phyloP scores from a whole-genome alignment of 352 stramenopile species.

The Peronospora farinosa region DNA sequence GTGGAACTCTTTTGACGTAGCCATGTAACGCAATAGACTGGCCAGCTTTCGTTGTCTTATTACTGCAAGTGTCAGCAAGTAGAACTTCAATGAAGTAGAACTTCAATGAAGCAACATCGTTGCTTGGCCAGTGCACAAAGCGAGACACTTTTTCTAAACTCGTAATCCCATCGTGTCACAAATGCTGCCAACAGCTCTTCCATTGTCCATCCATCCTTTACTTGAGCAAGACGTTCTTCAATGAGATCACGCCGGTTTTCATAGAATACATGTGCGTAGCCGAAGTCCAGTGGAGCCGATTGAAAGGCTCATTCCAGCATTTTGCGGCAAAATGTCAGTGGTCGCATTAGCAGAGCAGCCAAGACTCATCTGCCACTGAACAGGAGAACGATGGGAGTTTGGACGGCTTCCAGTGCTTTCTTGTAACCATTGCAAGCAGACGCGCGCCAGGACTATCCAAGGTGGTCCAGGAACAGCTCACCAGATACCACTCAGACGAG shows the following conservation, averaged over 20 bases:
- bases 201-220: constrained; percentile 37
- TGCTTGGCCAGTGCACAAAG: constrained; percentile 55
- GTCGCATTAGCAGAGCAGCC: no score
- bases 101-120: constrained; percentile 29
- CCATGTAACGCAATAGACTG: constrained; percentile 55
- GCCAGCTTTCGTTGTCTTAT: constrained; percentile 37
- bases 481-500: no score
- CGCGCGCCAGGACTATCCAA: no score
- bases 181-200: constrained; percentile 40
- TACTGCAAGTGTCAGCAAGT: constrained; percentile 45
- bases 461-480: no score
- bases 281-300: constrained; percentile 61
- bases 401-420: no score
- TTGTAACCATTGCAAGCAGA: no score
- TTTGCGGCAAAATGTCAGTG: no score
- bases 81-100: no score
- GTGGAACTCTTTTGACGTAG: constrained; percentile 61
- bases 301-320: no score
- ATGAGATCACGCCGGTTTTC: constrained; percentile 35
- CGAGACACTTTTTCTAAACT: constrained; percentile 53
- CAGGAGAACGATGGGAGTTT: no score
- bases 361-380: no score
- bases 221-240: constrained; percentile 35
- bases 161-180: constrained; percentile 27
- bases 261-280: constrained; percentile 53